Base-by-base conservation (phyloP, 305 asterid species). In the Petunia hybrid region DNA sequence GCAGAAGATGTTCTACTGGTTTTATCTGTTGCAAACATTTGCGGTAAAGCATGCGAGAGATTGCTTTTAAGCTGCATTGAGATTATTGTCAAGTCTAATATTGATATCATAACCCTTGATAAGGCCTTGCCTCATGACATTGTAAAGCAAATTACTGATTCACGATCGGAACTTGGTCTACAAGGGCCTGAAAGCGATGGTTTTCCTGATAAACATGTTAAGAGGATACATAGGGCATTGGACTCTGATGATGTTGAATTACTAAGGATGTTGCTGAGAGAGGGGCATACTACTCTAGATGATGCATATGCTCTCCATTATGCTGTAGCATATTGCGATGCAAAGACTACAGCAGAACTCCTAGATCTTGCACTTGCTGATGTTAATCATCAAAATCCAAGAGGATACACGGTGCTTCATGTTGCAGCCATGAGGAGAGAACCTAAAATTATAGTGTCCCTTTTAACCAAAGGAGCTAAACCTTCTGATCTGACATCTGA, bases 191-290 rank as follows among this genome's bases (percentile, higher is more conserved):
- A 83, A 81, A 83, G 87, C 85, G 77, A 73, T 65, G 69, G 60
- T 67, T 89, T 88, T 87, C 97, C 94, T 39, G 89, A 92, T 85
- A 93, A 93, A 82, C 98, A 95, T 80, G 92, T 93, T 55, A 92
- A 92, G 90, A 89, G 97, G 86, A 91, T 95, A 80, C 96, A 93
- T 83, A 90, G 99, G 85, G 98, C 99, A 35, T 86, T 95, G 90
- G 99, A 95, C 51, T 95, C 97, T 35, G 98, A 95, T 35, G 99
- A 95, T 79, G 99, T 95, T 83, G 99, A 95, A 86, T 89, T 95
- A 82, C 92, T 95, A 43, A 85, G 97, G 84, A 90, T 93, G 99
- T 85, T 95, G 68, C 94, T 95, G 64, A 95, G 87, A 90, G 99
- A 95, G 84, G 97, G 89, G 36, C 93, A 83, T 86, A 93, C 97